Percentiles rank a stretch among this genome's conserved stretches.
These are phyloP conservation scores for Arabis hirsuta DNA, from an alignment of 345 rosid genomes.

Conservation along the genomic window DNA sequence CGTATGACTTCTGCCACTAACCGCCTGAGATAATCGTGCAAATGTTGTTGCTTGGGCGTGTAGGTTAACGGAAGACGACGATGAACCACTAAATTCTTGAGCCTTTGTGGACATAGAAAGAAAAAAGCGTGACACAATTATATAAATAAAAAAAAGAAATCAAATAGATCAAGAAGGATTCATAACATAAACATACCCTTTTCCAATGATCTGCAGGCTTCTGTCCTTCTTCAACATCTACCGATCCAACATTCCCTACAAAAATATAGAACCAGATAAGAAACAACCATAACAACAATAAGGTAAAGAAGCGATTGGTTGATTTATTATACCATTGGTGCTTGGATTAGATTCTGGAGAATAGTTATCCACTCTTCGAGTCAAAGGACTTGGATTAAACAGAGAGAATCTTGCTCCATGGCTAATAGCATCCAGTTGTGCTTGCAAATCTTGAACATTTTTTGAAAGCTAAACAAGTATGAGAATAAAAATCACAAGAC, in stretches of 20 bases:
- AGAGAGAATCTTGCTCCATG: slow-evolving; percentile 75
- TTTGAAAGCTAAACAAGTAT: slow-evolving; percentile 63
- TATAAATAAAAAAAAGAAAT: neutral
- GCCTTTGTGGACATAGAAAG: slow-evolving; percentile 26
- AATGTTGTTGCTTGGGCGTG: slow-evolving; percentile 74
- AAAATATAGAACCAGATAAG: slow-evolving; percentile 5
- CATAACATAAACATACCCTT: slow-evolving; percentile 48
- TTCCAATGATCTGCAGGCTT: slow-evolving; percentile 39
- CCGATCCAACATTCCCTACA: slow-evolving; percentile 37
- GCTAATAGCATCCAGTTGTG: slow-evolving; percentile 86
- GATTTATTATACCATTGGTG: slow-evolving; percentile 45
- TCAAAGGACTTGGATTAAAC: slow-evolving; percentile 72
- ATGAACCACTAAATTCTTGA: slow-evolving; percentile 46
- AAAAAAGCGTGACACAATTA: neutral
- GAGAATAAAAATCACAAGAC: slow-evolving; percentile 5
- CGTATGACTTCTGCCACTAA: slow-evolving; percentile 39
- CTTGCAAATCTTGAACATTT: slow-evolving; percentile 84
- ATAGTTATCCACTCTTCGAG: slow-evolving; percentile 63
- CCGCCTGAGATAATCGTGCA: slow-evolving; percentile 63
- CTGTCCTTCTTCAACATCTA: slow-evolving; percentile 42
- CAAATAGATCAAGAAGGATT: neutral
- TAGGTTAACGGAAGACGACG: slow-evolving; percentile 44
- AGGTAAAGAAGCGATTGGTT: neutral
- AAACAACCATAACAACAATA: slow-evolving; percentile 14
- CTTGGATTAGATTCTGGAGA: slow-evolving; percentile 44